Percentiles rank a stretch among this genome's conserved stretches.
Conservation (phyloP, 2,329 filamentous ascomycete species). For the Diaporthe ilicicola region DNA sequence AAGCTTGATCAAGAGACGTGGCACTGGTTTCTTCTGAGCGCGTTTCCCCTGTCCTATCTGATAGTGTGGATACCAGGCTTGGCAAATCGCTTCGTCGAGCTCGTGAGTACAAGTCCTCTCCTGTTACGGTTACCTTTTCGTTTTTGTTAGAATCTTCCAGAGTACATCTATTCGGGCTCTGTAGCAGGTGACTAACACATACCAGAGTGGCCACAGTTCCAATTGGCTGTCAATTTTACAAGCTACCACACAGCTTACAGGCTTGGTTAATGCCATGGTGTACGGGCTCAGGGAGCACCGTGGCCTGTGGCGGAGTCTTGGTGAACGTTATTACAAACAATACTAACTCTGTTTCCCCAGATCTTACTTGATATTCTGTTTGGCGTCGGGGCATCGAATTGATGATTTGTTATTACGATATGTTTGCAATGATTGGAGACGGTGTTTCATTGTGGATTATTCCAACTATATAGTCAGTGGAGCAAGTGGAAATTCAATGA, state of each 20-base stretch:
- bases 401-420: not conserved
- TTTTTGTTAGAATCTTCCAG: too few relatives aligned
- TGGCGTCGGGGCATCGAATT: not conserved
- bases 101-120: too few relatives aligned
- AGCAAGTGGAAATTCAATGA: not conserved
- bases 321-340: constrained; percentile 8
- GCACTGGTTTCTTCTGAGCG: constrained; percentile 30
- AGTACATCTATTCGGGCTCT: too few relatives aligned
- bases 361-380: not conserved
- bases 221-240: constrained; percentile 18
- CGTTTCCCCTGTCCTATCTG: constrained; percentile 30
- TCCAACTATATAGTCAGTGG: too few relatives aligned
- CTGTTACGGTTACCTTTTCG: too few relatives aligned
- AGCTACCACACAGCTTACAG: constrained; percentile 31
- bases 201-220: constrained; percentile 18
- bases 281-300: constrained; percentile 32
- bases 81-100: constrained; percentile 30
- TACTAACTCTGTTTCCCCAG: not conserved
- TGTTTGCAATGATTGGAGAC: not conserved
- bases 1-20: constrained; percentile 29
- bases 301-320: not conserved
- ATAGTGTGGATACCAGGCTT: constrained; percentile 31
- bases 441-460: not conserved
- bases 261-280: constrained; percentile 28
- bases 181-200: too few relatives aligned